Evolutionary conservation across 352 stramenopile species (phyloP).

Genomic region (Phytophthora ramorum): DNA sequence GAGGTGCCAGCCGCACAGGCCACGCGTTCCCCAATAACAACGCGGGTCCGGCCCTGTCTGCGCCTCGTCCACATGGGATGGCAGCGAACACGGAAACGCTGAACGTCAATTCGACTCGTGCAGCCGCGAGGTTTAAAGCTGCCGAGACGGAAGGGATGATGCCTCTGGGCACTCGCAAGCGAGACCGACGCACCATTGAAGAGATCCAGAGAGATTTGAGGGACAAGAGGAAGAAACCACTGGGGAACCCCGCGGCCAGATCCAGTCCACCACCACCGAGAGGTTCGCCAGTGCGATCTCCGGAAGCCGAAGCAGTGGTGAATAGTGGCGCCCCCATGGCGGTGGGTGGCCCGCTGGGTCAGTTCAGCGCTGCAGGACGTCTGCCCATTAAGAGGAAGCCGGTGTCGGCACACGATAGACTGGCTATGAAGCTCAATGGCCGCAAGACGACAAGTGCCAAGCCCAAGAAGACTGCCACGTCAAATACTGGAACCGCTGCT

Average conservation of each 20-base stretch:
- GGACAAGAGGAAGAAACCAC: slow-evolving; percentile 67
- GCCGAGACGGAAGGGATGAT: slow-evolving; percentile 60
- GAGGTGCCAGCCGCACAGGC: slow-evolving; percentile 19
- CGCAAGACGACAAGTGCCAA: slow-evolving; percentile 52
- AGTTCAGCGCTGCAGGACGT: slow-evolving; percentile 50
- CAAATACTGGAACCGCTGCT: slow-evolving; percentile 20
- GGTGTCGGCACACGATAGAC: slow-evolving; percentile 70
- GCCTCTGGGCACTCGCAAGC: slow-evolving; percentile 85
- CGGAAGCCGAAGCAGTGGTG: slow-evolving; percentile 53
- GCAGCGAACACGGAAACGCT: slow-evolving; percentile 50
- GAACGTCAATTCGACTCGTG: slow-evolving; percentile 79
- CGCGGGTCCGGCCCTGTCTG: slow-evolving; percentile 33
- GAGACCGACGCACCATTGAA: slow-evolving; percentile 88
- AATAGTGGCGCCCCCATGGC: slow-evolving; percentile 41
- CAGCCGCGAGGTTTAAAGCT: slow-evolving; percentile 67
- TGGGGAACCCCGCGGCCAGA: slow-evolving; percentile 31
- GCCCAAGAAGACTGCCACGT: slow-evolving; percentile 50
- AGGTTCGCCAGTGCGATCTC: slow-evolving; percentile 73
- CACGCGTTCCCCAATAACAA: slow-evolving; percentile 10
- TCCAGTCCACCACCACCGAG: slow-evolving; percentile 62
- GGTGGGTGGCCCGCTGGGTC: slow-evolving; percentile 62
- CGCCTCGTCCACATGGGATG: slow-evolving; percentile 38
- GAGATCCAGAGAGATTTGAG: slow-evolving; percentile 86
- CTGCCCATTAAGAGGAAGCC: slow-evolving; percentile 66
- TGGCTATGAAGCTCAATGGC: slow-evolving; percentile 82